Evolutionary conservation across 306 rosid genomes (phyloP).

Genomic region (Cicer bijugum): DNA sequence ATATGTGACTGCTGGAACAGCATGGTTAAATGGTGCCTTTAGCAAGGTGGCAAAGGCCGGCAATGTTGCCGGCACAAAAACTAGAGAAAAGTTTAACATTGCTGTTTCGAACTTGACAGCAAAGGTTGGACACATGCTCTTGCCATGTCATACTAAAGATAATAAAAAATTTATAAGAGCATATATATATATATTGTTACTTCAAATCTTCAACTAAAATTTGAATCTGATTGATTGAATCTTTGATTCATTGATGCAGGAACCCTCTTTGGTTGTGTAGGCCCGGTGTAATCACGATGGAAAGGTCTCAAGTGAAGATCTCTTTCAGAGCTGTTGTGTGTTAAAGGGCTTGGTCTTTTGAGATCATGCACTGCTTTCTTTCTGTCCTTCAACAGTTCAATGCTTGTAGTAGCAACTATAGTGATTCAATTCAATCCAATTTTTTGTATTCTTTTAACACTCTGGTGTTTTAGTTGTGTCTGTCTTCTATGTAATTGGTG

Average conservation of each 20-base stretch:
- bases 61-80: conserved; percentile 81
- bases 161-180: background rate
- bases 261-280: conserved; percentile 73
- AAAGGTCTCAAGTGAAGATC: conserved; percentile 25
- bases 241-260: conserved; percentile 60
- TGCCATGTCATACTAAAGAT: background rate
- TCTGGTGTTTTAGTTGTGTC: conserved; percentile 36
- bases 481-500: conserved; percentile 42
- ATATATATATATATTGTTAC: background rate
- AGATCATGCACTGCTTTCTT: conserved; percentile 27
- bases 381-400: conserved; percentile 35
- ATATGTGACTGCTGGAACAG: conserved; percentile 79
- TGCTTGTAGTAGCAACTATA: conserved; percentile 42
- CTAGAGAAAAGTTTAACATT: conserved; percentile 81
- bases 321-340: conserved; percentile 37
- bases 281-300: conserved; percentile 26
- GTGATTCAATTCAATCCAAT: conserved; percentile 47
- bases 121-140: conserved; percentile 60
- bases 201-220: conserved; percentile 2
- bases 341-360: conserved; percentile 10
- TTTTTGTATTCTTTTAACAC: conserved; percentile 53
- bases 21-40: conserved; percentile 96
- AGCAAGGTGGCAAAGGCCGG: conserved; percentile 86
- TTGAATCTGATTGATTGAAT: background rate
- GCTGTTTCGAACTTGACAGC: conserved; percentile 83